These are phyloP conservation scores for Brassica incana DNA, from an alignment of 345 rosid genomes.

Conservation along the genomic window DNA sequence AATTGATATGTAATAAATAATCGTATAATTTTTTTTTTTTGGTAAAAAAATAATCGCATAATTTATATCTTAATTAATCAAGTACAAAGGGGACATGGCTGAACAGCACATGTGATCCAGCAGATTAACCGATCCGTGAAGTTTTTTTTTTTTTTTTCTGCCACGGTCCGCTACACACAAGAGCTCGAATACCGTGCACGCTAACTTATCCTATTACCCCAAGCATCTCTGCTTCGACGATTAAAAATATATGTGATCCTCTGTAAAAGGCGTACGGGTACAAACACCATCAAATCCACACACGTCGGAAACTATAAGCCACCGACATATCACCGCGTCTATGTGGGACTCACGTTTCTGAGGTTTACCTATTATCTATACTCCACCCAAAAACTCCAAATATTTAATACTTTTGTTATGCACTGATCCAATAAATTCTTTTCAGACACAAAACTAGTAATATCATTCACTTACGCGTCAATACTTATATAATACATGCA, in stretches of 20 bases:
- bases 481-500: background rate
- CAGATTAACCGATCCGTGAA: conserved; percentile 37
- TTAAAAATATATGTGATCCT: background rate
- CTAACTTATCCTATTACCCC: conserved; percentile 21
- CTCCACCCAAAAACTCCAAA: background rate
- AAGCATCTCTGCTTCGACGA: conserved; percentile 14
- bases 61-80: background rate
- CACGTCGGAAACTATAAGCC: conserved; percentile 31
- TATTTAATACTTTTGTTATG: background rate
- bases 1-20: background rate
- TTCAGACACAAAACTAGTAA: conserved; percentile 18
- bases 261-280: conserved; percentile 4
- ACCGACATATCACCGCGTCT: conserved; percentile 40
- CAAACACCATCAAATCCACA: conserved; percentile 14
- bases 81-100: background rate
- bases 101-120: conserved; percentile 31
- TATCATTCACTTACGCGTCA: background rate
- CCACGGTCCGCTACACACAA: conserved; percentile 34
- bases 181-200: conserved; percentile 27
- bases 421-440: conserved; percentile 31
- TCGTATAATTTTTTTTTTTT: background rate
- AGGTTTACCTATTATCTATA: background rate
- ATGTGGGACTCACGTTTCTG: conserved; percentile 13
- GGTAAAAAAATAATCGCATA: background rate
- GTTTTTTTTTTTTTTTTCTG: conserved; percentile 6